Base-by-base conservation (phyloP, 352 stramenopile species). In the Phytophthora europaea region DNA sequence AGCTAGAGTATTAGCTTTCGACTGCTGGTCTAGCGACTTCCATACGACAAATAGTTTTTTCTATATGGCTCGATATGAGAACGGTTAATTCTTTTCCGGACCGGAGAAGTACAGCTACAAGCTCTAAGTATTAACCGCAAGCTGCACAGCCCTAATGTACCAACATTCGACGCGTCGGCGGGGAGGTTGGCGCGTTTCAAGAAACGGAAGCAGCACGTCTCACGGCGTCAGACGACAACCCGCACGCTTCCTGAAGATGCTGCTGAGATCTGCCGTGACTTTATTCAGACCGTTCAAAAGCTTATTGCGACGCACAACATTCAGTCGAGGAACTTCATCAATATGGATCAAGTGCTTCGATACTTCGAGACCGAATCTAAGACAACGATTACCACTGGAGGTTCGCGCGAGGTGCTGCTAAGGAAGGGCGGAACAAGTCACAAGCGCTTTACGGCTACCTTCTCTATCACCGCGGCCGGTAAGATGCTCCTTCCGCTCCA, bases 341-440 rank as follows among this genome's bases (percentile, higher is more conserved):
- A 48, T 45, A 22, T 18, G 54, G 20, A 65, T 47, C 20, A 62
- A 53, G 53, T 70, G 6, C 63, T 54, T 2, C 43, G 63, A 0
- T 70, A 70, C 22, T 70, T 64, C 4, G 54, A 70, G 43, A 70
- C 28, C 9, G 54, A 70, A 23, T 45, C 63, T 1, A 70, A 57
- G 5, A 57, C 63, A 53, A 64, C 63, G 2, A 70, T 53, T 23
- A 12, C 40, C 0, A 38, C 53, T 0, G 43, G 54, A 31, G 43
- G 61, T 4, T 43, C 51, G 2, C 51, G 61, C 6, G 61, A 71
- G 10, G 55, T 71, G 2, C 22, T 65, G 15, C 23, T 65, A 10
- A 45, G 43, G 9, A 71, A 71, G 28, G 63, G 64, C 20, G 64
- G 64, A 7, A 51, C 31, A 3, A 65, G 54, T n/a, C 45, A 65